These are phyloP conservation scores for Anaeromyces robustus DNA, from an alignment of 192 early-diverging fungal genomes.

Conservation along the genomic window DNA sequence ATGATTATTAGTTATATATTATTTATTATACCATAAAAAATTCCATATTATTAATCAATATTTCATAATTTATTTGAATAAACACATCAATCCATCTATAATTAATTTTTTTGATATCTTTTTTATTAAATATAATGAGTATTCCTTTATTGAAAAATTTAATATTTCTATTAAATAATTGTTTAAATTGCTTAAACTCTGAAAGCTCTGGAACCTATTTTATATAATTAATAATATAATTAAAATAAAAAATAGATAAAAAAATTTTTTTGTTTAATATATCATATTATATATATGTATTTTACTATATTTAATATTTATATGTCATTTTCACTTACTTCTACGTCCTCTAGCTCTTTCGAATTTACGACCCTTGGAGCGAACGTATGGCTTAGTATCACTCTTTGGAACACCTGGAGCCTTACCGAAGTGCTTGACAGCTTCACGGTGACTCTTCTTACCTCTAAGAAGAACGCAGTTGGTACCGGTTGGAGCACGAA, in stretches of 20 bases:
- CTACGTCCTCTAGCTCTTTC: slow-evolving; percentile 98
- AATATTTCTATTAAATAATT: not conserved
- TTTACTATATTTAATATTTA: too few species aligned
- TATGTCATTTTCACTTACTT: not conserved
- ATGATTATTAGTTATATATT: too few species aligned
- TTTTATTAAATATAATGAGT: not conserved
- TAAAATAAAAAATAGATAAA: too few species aligned
- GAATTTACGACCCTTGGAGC: slow-evolving; percentile 99
- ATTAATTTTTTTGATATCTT: not conserved
- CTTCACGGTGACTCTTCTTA: slow-evolving; percentile 82
- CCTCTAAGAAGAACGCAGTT: slow-evolving; percentile 93
- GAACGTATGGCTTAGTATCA: slow-evolving; percentile 66
- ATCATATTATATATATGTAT: not conserved
- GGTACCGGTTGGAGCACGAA: slow-evolving; percentile 92
- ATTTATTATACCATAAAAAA: too few species aligned
- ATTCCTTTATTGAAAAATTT: not conserved
- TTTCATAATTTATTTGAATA: too few species aligned
- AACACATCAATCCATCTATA: not conserved
- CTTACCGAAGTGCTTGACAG: slow-evolving; percentile 96
- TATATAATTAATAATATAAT: not conserved
- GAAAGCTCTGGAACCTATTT: not conserved
- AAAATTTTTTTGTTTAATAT: too few species aligned
- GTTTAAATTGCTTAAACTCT: not conserved
- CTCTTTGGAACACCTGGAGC: slow-evolving; percentile 49
- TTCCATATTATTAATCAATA: too few species aligned